phyloP scores from a whole-genome alignment of 768 basidiomycete species.

The Lactarius deliciosus region DNA sequence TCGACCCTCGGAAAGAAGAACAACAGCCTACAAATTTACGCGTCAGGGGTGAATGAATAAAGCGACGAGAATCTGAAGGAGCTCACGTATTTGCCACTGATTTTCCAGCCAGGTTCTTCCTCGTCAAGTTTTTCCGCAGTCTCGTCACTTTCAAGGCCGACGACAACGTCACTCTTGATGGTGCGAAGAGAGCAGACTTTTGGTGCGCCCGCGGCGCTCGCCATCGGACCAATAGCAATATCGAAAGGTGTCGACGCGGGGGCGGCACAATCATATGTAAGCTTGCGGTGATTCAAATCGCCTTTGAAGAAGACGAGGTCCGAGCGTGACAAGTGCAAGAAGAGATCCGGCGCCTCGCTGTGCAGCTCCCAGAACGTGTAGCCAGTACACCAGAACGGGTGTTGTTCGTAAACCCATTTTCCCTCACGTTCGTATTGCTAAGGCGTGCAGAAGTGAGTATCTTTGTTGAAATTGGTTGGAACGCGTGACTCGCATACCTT shows the following conservation, averaged over 20 bases:
- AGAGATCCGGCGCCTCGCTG: conserved; percentile 83
- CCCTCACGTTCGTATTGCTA: conserved; percentile 91
- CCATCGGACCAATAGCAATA: conserved; percentile 90
- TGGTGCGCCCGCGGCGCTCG: conserved; percentile 83
- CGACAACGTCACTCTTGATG: conserved; percentile 94
- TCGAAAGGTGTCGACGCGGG: conserved; percentile 88
- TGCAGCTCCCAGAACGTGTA: conserved; percentile 91
- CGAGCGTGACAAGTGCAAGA: conserved; percentile 85
- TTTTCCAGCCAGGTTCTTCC: conserved; percentile 92
- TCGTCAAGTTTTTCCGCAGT: conserved; percentile 79
- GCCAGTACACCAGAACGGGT: conserved; percentile 95
- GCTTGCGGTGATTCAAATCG: conserved; percentile 88
- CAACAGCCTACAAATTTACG: conserved; percentile 60
- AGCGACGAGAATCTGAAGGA: conserved; percentile 2
- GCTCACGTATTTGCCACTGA: conserved; percentile 93
- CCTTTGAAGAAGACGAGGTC: conserved; percentile 96
- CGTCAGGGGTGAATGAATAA: conserved; percentile 8
- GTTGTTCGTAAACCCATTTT: conserved; percentile 92
- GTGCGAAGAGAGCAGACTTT: conserved; percentile 84
- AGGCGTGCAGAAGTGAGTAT: conserved; percentile 17
- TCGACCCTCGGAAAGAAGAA: conserved; percentile 82
- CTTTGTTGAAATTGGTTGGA: neutral
- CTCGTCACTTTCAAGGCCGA: conserved; percentile 74
- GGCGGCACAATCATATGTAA: conserved; percentile 84
- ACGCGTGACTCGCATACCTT: conserved; percentile 53